Evolutionary conservation across 1,284 basidiomycete genomes (phyloP).

Genomic region (Porodaedalea pini): DNA sequence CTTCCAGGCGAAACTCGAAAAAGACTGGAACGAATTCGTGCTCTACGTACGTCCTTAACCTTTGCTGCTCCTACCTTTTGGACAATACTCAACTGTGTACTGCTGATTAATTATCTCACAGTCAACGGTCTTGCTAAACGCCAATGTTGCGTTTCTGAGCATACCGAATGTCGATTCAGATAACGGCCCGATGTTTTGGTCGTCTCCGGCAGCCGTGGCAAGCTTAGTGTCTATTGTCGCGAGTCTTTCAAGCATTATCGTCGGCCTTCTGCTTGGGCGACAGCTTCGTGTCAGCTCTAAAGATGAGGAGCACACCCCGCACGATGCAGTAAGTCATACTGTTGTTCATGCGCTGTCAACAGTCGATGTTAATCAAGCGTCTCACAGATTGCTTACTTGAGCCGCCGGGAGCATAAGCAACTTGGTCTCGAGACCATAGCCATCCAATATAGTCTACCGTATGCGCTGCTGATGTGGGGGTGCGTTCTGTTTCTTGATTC

Average conservation of each 20-base stretch:
- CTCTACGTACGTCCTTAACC: background rate
- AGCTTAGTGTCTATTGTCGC: constrained; percentile 40
- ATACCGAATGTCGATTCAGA: constrained; percentile 39
- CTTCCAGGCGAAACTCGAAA: constrained; percentile 31
- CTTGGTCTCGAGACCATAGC: constrained; percentile 35
- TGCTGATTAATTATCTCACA: constrained; percentile 23
- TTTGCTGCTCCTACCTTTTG: too few relatives aligned
- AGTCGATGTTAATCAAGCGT: background rate
- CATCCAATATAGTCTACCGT: constrained; percentile 28
- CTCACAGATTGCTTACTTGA: constrained; percentile 28
- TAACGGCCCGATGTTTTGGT: constrained; percentile 8
- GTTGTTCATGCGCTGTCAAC: background rate
- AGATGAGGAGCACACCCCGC: constrained; percentile 31
- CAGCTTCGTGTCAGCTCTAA: constrained; percentile 35
- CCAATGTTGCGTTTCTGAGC: constrained; percentile 43
- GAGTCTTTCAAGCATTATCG: constrained; percentile 45
- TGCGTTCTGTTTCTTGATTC: constrained; percentile 11
- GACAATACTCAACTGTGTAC: background rate
- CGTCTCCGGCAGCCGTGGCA: constrained; percentile 31
- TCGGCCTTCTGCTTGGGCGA: constrained; percentile 43
- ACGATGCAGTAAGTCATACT: constrained; percentile 28
- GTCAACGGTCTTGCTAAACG: constrained; percentile 42
- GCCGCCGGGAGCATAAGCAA: constrained; percentile 22
- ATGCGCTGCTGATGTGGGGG: constrained; percentile 31
- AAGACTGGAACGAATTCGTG: constrained; percentile 34